Evolutionary conservation across 257 asterid species (phyloP).

Genomic region (Nyctanthes arbortristis): DNA sequence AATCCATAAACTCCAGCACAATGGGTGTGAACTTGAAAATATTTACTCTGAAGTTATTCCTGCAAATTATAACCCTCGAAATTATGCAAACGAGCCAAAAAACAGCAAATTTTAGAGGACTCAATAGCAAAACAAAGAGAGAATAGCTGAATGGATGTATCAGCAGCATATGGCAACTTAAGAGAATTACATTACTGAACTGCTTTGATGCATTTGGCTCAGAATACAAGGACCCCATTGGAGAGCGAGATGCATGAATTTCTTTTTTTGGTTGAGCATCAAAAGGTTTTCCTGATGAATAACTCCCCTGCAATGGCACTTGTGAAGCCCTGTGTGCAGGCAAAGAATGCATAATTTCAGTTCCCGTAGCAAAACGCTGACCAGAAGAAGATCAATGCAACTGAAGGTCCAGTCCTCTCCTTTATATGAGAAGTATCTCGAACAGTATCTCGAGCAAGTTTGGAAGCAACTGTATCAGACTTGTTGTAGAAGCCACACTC

Average conservation of each 20-base stretch:
- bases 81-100: not conserved
- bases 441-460: conserved; percentile 35
- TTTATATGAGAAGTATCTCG: conserved; percentile 38
- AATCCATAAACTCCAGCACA: not conserved
- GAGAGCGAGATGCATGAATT: conserved; percentile 29
- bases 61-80: conserved; percentile 12
- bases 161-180: conserved; percentile 20
- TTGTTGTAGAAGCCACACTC: conserved; percentile 24
- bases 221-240: conserved; percentile 34
- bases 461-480: conserved; percentile 36
- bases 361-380: conserved; percentile 33
- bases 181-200: conserved; percentile 61
- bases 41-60: not conserved
- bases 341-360: conserved; percentile 35
- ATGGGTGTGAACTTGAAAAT: not conserved
- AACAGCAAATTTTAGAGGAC: conserved; percentile 18
- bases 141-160: conserved; percentile 7
- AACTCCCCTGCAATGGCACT: conserved; percentile 35
- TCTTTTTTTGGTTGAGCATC: conserved; percentile 43
- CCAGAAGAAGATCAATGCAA: conserved; percentile 40
- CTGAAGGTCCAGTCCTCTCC: conserved; percentile 41
- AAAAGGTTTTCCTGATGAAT: conserved; percentile 40
- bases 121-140: conserved; percentile 15
- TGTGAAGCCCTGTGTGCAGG: conserved; percentile 39
- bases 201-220: conserved; percentile 57